These are phyloP conservation scores for Aspergillus pseudoglaucus DNA, from an alignment of 2,329 filamentous ascomycete species.

Conservation along the genomic window DNA sequence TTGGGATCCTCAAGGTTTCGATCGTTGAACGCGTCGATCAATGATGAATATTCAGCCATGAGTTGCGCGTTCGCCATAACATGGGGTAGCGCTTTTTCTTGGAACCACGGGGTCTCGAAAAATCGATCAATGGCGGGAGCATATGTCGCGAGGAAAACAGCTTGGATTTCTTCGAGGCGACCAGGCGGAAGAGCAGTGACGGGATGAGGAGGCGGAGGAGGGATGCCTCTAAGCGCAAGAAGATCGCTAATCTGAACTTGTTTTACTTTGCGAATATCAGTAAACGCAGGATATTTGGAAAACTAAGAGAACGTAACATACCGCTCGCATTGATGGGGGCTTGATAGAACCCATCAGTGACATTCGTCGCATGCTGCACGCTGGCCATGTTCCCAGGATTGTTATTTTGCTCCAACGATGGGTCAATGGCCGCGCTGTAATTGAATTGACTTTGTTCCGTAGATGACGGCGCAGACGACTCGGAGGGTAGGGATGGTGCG, in stretches of 20 bases:
- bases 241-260: constrained; percentile 70
- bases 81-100: constrained; percentile 45
- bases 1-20: constrained; percentile 32
- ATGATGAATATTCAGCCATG: constrained; percentile 61
- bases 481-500: constrained; percentile 31
- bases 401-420: constrained; percentile 51
- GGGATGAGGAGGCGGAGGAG: constrained; percentile 51
- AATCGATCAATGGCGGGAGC: constrained; percentile 66
- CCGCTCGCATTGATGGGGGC: constrained; percentile 38
- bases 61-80: constrained; percentile 52
- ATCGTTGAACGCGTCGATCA: constrained; percentile 48
- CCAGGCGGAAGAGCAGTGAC: constrained; percentile 40
- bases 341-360: constrained; percentile 20
- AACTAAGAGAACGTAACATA: constrained; percentile 14
- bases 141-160: constrained; percentile 70
- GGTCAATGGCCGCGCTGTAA: constrained; percentile 59
- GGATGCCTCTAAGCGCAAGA: constrained; percentile 56
- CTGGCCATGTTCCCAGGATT: constrained; percentile 26
- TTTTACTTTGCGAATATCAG: constrained; percentile 44
- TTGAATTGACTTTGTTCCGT: constrained; percentile 44
- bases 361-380: constrained; percentile 22
- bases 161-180: constrained; percentile 60
- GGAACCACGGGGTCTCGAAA: constrained; percentile 81
- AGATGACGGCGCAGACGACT: constrained; percentile 30
- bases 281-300: background rate